Percentiles rank a stretch among this genome's conserved stretches.
These are phyloP conservation scores for Elongisporangium senticosum DNA, from an alignment of 352 stramenopile genomes.

Conservation along the genomic window DNA sequence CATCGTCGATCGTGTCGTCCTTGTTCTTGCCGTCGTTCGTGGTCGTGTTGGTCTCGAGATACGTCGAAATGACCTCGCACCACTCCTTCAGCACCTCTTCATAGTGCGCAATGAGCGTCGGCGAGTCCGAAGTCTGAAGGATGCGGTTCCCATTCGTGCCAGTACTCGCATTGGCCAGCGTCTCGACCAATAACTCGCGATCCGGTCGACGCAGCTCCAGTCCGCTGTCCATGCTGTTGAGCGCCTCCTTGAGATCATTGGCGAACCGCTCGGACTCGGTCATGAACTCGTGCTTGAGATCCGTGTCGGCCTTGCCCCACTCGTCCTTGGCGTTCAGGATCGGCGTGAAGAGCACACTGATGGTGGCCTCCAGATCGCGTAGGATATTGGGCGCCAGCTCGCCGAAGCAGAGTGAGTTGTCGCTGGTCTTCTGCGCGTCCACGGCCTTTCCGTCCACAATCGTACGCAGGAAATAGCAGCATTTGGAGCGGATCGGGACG, in stretches of 20 bases:
- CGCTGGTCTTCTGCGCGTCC: slow-evolving; percentile 65
- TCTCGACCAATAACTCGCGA: slow-evolving; percentile 62
- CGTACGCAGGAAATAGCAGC: slow-evolving; percentile 79
- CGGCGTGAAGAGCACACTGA: slow-evolving; percentile 85
- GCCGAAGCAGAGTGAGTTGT: slow-evolving; percentile 80
- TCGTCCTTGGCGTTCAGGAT: slow-evolving; percentile 91
- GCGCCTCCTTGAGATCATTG: slow-evolving; percentile 90
- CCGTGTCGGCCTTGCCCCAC: slow-evolving; percentile 93
- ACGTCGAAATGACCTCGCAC: slow-evolving; percentile 94
- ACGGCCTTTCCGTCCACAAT: slow-evolving; percentile 67
- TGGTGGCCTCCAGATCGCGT: slow-evolving; percentile 71
- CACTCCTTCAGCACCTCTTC: slow-evolving; percentile 96
- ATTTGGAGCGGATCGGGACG: slow-evolving; percentile 70
- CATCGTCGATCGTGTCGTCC: slow-evolving; percentile 75
- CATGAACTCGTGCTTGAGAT: slow-evolving; percentile 92
- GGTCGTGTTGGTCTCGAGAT: slow-evolving; percentile 88
- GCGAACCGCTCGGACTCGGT: slow-evolving; percentile 94
- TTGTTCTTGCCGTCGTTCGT: slow-evolving; percentile 52
- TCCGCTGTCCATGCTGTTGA: slow-evolving; percentile 94
- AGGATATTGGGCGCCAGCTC: slow-evolving; percentile 83
- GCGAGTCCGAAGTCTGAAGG: slow-evolving; percentile 81
- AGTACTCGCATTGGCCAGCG: slow-evolving; percentile 31
- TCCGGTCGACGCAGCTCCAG: slow-evolving; percentile 90
- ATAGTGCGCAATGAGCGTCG: slow-evolving; percentile 90
- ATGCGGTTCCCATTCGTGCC: slow-evolving; percentile 33